Evolutionary conservation across 768 basidiomycete species (phyloP).

Genomic region (Trametes meyenii): DNA sequence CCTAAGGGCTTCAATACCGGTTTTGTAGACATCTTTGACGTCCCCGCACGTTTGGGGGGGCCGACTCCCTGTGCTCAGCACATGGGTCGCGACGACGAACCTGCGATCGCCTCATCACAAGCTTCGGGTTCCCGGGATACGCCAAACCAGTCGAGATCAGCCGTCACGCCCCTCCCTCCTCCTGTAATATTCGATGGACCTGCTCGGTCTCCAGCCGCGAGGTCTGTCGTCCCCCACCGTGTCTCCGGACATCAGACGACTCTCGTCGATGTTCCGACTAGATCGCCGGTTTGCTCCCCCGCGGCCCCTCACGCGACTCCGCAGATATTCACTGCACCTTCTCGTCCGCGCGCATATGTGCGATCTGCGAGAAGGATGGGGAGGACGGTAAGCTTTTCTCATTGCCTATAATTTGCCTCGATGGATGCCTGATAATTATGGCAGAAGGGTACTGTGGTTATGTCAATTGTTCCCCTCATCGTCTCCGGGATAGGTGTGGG

Average conservation of each 20-base stretch:
- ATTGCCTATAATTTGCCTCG: not conserved
- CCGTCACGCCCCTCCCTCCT: constrained; percentile 39
- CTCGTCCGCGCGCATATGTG: constrained; percentile 35
- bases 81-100: not conserved
- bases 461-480: constrained; percentile 5
- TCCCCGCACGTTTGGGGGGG: constrained; percentile 43
- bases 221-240: not conserved
- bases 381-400: not conserved
- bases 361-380: not conserved
- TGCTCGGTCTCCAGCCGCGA: constrained; percentile 37
- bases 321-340: constrained; percentile 52
- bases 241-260: not conserved
- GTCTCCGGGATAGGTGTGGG: not conserved
- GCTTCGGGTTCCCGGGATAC: constrained; percentile 10
- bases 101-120: constrained; percentile 12
- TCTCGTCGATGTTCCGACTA: not conserved
- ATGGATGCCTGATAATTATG: too few species aligned
- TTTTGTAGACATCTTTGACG: constrained; percentile 56
- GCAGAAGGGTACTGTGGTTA: not conserved
- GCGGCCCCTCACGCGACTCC: constrained; percentile 33
- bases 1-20: not conserved
- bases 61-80: constrained; percentile 31
- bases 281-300: not conserved
- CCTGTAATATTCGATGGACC: constrained; percentile 55
- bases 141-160: not conserved